These are phyloP conservation scores for Ballota nigra DNA, from an alignment of 257 asterid genomes.

Conservation along the genomic window DNA sequence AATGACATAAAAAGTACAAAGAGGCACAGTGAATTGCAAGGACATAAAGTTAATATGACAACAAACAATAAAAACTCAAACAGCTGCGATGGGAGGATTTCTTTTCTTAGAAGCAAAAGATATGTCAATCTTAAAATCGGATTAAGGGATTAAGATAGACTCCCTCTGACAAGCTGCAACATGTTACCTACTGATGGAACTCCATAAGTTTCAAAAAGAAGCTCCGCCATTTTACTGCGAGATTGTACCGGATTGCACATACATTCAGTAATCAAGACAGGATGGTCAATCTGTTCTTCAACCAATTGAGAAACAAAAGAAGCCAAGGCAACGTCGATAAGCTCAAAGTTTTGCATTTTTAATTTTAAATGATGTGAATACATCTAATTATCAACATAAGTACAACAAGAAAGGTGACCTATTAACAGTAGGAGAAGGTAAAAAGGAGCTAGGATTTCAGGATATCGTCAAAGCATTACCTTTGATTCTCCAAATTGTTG, in stretches of 20 bases:
- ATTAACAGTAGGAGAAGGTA: slow-evolving; percentile 2
- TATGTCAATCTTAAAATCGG: not conserved
- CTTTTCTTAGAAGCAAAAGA: not conserved
- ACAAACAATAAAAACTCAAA: not conserved
- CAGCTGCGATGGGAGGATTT: not conserved
- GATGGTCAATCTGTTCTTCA: slow-evolving; percentile 87
- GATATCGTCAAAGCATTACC: not conserved
- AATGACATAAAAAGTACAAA: slow-evolving; percentile 18
- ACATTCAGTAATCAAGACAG: slow-evolving; percentile 94
- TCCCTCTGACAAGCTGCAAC: not conserved
- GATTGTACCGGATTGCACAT: slow-evolving; percentile 94
- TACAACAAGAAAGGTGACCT: not conserved
- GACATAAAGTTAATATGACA: not conserved
- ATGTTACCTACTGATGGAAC: slow-evolving; percentile 87
- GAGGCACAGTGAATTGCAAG: slow-evolving; percentile 18
- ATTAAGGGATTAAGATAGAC: not conserved
- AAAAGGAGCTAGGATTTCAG: not conserved
- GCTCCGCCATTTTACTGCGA: slow-evolving; percentile 97
- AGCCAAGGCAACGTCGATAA: slow-evolving; percentile 23
- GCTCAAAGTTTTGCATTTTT: slow-evolving; percentile 10
- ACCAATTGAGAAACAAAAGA: slow-evolving; percentile 17
- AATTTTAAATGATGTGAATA: slow-evolving; percentile 19
- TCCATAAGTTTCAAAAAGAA: slow-evolving; percentile 95
- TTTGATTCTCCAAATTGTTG: slow-evolving; percentile 4
- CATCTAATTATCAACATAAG: slow-evolving; percentile 15